Evolutionary conservation across 164 flowering plant genomes (phyloP), one percentile per base, ranked within the genome.

Genomic region (Litsea cubeba): DNA sequence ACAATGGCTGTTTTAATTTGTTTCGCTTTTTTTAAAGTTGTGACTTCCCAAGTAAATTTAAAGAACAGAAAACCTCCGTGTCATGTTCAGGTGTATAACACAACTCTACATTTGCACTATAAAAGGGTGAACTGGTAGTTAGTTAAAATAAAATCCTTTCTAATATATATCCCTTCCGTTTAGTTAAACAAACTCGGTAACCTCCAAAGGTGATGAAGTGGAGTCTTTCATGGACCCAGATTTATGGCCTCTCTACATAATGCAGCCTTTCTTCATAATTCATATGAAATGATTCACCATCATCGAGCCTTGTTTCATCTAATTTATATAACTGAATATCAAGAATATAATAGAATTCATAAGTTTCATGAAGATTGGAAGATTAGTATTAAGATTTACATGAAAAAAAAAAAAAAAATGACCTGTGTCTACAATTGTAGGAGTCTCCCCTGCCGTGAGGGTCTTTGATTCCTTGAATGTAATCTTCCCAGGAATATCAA

Each of bases 381-480:
- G n/a, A 66, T 66, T 15, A 66, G 15, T 30, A 14, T 66, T 15
- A 66, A 25, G n/a, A 57, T 22, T 50, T 32, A 40, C 20, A 14
- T 28, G 26, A 14, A 63, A 68, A 54, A n/a, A n/a, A n/a, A n/a
- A n/a, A n/a, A n/a, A 3, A 68, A 62, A 30, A 68, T 73, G 79
- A 89, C 99, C 98, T 89, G 97, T 95, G 85, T 95, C 98, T 12
- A 93, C 98, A 75, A 89, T 80, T 18, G 99, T 93, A 22, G 98
- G 99, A 66, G 82, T 82, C 70, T 91, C 90, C 74, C 99, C 99
- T 23, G 98, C 93, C 3, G 98, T 92, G 62, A 95, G 94, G 40
- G 99, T 91, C 82, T 87, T 82, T 26, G 99, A 95, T 79, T 95
- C 99, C 76, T 77, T 84, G 82, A 95, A 95, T 8, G 95, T 90